These are phyloP conservation scores for Ustilago curta DNA, from an alignment of 1,284 basidiomycete genomes.

Conservation along the genomic window DNA sequence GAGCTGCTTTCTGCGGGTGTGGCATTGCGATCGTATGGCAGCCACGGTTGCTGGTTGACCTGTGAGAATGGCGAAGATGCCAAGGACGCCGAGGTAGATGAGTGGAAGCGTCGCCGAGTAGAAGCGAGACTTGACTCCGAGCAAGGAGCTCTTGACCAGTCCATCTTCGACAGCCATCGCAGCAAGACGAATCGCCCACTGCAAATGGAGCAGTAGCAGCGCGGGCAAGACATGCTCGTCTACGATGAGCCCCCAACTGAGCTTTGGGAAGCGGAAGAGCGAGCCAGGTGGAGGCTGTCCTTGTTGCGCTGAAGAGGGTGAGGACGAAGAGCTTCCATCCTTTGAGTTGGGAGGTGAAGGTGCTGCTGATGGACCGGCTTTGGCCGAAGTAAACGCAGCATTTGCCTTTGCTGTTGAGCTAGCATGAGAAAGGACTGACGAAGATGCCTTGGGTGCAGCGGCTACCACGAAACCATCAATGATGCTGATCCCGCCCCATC, in stretches of 20 bases:
- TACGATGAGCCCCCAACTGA: conserved; percentile 43
- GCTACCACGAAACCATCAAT: conserved; percentile 46
- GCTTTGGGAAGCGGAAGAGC: conserved; percentile 45
- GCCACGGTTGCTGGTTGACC: conserved; percentile 24
- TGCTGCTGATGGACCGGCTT: conserved; percentile 21
- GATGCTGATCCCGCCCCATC: conserved; percentile 34
- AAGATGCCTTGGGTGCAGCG: conserved; percentile 21
- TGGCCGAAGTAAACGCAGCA: background rate
- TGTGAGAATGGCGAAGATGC: conserved; percentile 18
- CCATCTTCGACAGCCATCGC: conserved; percentile 51
- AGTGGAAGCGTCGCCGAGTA: conserved; percentile 36
- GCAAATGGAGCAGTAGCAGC: conserved; percentile 38
- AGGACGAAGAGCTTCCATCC: background rate
- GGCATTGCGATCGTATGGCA: conserved; percentile 15
- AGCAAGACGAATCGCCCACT: conserved; percentile 44
- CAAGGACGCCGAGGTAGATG: conserved; percentile 34
- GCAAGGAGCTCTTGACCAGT: conserved; percentile 31
- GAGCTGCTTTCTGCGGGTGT: conserved; percentile 20
- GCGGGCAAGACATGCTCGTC: conserved; percentile 47
- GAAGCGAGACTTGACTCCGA: conserved; percentile 37
- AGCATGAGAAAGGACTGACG: background rate
- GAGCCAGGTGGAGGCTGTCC: conserved; percentile 45
- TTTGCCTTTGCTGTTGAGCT: background rate
- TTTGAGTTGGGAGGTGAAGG: conserved; percentile 10
- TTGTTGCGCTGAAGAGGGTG: conserved; percentile 10